Percentiles rank a stretch among this genome's conserved stretches.
These are phyloP conservation scores for Exophiala aquamarina DNA, from an alignment of 2,329 filamentous ascomycete genomes.

Conservation along the genomic window DNA sequence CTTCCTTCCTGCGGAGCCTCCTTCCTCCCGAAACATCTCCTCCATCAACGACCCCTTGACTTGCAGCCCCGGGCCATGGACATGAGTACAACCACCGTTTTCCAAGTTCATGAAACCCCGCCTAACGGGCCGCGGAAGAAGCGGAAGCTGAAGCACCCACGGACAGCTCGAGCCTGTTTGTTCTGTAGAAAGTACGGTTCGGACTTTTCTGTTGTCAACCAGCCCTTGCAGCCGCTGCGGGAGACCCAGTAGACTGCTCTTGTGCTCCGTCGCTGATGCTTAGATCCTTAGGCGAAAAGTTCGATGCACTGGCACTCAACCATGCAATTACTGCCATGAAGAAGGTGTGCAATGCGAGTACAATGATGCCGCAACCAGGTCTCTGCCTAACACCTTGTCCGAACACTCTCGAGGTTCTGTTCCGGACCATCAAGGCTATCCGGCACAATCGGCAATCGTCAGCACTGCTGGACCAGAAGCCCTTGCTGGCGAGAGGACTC, in stretches of 20 bases:
- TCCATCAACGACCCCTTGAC: too few species aligned
- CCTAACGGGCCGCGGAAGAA: constrained; percentile 22
- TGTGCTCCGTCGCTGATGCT: neutral
- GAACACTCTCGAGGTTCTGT: neutral
- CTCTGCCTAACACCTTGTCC: neutral
- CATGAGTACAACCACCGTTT: neutral
- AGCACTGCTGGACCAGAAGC: neutral
- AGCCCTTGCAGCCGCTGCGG: neutral
- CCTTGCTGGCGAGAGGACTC: neutral
- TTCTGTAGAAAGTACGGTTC: constrained; percentile 27
- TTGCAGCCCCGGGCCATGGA: too few species aligned
- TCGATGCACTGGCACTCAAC: constrained; percentile 24
- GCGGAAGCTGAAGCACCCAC: constrained; percentile 27
- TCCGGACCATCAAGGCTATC: neutral
- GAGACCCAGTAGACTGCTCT: neutral
- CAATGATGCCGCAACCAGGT: constrained; percentile 15
- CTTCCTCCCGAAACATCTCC: too few species aligned
- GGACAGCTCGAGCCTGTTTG: constrained; percentile 24
- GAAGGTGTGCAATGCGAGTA: constrained; percentile 26
- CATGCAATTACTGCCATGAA: constrained; percentile 25
- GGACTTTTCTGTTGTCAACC: neutral
- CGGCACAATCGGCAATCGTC: neutral
- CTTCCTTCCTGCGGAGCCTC: too few species aligned
- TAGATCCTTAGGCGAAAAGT: constrained; percentile 21
- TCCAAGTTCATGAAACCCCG: constrained; percentile 1